Conservation (phyloP, 352 stramenopile species). For the Globisporangium abappressorium region DNA sequence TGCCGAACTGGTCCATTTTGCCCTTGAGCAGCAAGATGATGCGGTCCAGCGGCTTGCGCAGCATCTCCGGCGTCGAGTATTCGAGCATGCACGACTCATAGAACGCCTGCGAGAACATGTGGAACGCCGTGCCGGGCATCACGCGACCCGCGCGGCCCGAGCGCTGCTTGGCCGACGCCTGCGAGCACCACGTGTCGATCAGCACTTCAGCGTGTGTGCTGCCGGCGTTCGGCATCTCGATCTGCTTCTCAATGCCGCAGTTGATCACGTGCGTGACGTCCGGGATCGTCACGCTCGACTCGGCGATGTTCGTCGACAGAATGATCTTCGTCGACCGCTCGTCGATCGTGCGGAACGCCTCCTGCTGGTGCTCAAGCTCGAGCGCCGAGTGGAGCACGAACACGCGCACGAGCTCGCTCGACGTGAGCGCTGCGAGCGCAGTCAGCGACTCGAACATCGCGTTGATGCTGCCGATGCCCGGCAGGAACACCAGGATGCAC, state of each 20-base stretch:
- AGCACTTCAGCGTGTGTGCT: slow-evolving; percentile 72
- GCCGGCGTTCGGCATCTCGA: slow-evolving; percentile 72
- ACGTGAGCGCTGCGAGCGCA: slow-evolving; percentile 19
- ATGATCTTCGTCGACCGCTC: slow-evolving; percentile 89
- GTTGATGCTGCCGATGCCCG: slow-evolving; percentile 93
- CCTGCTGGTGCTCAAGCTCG: slow-evolving; percentile 73
- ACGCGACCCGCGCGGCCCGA: slow-evolving; percentile 91
- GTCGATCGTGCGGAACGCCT: slow-evolving; percentile 52
- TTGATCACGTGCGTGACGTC: slow-evolving; percentile 91
- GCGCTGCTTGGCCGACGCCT: slow-evolving; percentile 85
- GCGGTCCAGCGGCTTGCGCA: slow-evolving; percentile 79
- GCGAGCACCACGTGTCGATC: slow-evolving; percentile 92
- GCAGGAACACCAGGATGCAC: slow-evolving; percentile 95
- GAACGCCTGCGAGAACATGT: slow-evolving; percentile 84
- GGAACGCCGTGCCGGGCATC: slow-evolving; percentile 88
- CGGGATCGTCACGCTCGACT: slow-evolving; percentile 96
- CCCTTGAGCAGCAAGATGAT: slow-evolving; percentile 79
- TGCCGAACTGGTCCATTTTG: slow-evolving; percentile 65
- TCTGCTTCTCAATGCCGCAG: slow-evolving; percentile 82
- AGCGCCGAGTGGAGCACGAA: slow-evolving; percentile 70
- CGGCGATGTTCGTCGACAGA: slow-evolving; percentile 95
- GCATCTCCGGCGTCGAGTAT: slow-evolving; percentile 77
- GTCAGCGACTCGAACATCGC: slow-evolving; percentile 75
- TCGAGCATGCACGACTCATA: slow-evolving; percentile 64
- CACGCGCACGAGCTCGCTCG: slow-evolving; percentile 35